Base-by-base conservation (phyloP, 177 flowering plant species). In the Tripterygium wilfordii region DNA sequence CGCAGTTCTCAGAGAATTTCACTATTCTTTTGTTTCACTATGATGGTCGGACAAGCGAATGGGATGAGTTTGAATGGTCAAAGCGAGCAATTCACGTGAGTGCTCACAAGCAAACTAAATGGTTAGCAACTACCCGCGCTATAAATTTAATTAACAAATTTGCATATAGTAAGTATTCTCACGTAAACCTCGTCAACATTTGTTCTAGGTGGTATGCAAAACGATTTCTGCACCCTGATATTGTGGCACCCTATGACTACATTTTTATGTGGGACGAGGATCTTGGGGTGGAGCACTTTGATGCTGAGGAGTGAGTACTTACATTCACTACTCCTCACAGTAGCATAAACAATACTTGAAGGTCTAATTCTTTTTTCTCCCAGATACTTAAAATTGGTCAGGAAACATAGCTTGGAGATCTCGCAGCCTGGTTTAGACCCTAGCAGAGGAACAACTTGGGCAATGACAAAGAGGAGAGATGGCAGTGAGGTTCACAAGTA, bases 1-100 rank as follows among this genome's bases (percentile, higher is more conserved):
- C 30, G 56, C 78, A 83, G 87, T 80, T 83, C 54, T 80, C 90
- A 58, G 80, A 78, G 40, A 67, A 78, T 62, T 83, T 83, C 61
- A 65, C 77, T 26, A 69, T 83, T 53, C 0, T 83, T 56, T 59
- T 83, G 56, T 83, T 83, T 53, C 90, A 83, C 60, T 83, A 83
- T 56, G 90, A 83, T 51, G 84, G 79, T 3, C 78, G 77, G 40
- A 58, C 76, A 14, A 80, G 55, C 61, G 90, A 80, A 46, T 80
- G 90, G 90, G 79, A 83, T 28, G 80, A 80, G 45, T 76, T 71
- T 65, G 90, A 83, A 51, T 83, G 90, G 90, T 83, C 90, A 19
- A 80, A 72, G 60, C 67, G 67, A 53, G 84, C 82, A 52, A 76
- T 83, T 58, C 90, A 83, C 49, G 64, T 76, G 30, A 74, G 84